Base-by-base conservation (phyloP, 2,329 filamentous ascomycete species). In the Pseudocercospora vitis region DNA sequence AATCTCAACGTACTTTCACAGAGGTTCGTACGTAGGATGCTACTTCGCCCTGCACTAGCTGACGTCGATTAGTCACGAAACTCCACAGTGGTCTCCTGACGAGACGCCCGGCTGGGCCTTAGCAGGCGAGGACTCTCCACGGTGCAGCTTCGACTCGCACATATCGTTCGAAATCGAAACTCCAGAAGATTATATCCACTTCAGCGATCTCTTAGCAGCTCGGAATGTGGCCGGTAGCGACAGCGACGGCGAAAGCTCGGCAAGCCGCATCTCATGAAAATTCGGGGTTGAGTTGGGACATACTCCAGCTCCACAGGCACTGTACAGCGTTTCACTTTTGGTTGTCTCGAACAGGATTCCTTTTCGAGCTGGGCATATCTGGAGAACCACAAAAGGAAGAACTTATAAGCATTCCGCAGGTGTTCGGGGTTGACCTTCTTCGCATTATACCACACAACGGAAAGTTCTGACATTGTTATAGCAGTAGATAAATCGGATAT, bases 1-100 rank as follows among this genome's bases (percentile, higher is more conserved):
- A 49, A 52, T 29, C 40, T 56, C n/a, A 55, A 37, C 19, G 53
- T 58, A 18, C 46, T 58, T n/a, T 58, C 56, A 42, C 56, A 58
- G 47, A 58, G 53, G 56, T 58, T 28, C 40, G 53, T 37, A 26
- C 7, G 32, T 29, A 44, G 16, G n/a, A 12, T 12, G 7, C 21
- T 16, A 24, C 16, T 29, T 18, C 12, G 9, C 19, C 32, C 23
- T 21, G 18, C 24, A 33, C 12, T 12, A 42, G 32, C 52, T 55
- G 52, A 55, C 48, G 42, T 28, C 19, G 32, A 18, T 8, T 46
- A 56, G 53, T 28, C 53, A 56, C 31, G 53, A 56, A 33, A 46
- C 47, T 7, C 56, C 53, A 6, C 53, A 50, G 49, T 58, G 56
- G 53, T 21, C 46, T 4, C 49, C 53, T n/a, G 49, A 53, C 29